Percentiles rank a stretch among this genome's conserved stretches.
Conservation (phyloP, 164 flowering plant genomes). For the Taxillus chinensis region DNA sequence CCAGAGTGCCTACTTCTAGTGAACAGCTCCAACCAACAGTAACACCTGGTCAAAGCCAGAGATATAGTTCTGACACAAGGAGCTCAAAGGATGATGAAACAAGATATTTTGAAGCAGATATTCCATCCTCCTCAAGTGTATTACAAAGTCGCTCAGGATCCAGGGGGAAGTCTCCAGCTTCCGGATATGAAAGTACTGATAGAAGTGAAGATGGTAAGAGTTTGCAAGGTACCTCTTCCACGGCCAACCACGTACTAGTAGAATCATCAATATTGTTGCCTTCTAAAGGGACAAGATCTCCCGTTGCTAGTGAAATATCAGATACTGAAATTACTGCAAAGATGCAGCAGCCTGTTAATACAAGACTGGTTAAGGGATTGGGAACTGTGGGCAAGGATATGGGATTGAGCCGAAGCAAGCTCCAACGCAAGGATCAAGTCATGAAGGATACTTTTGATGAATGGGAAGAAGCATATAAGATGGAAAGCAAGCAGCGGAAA, state of each 20-base stretch:
- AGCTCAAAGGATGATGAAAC: slow-evolving; percentile 16
- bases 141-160: slow-evolving; percentile 22
- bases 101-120: slow-evolving; percentile 14
- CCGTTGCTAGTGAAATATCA: slow-evolving; percentile 18
- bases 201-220: slow-evolving; percentile 17
- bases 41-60: slow-evolving; percentile 18
- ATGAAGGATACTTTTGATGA: slow-evolving; percentile 70
- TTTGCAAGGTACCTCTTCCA: slow-evolving; percentile 10
- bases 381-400: slow-evolving; percentile 28
- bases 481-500: slow-evolving; percentile 64
- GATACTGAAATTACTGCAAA: slow-evolving; percentile 15
- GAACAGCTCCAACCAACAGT: slow-evolving; percentile 19
- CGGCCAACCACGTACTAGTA: slow-evolving; percentile 6
- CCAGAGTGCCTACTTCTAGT: slow-evolving; percentile 20
- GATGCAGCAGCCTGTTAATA: slow-evolving; percentile 15
- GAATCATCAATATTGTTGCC: slow-evolving; percentile 23
- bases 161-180: slow-evolving; percentile 18
- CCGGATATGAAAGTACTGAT: slow-evolving; percentile 19
- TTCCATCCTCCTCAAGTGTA: slow-evolving; percentile 18
- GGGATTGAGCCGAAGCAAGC: slow-evolving; percentile 45
- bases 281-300: slow-evolving; percentile 23
- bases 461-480: slow-evolving; percentile 86
- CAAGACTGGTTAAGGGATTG: slow-evolving; percentile 17
- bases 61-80: slow-evolving; percentile 17
- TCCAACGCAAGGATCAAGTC: slow-evolving; percentile 57